These are phyloP conservation scores for Camellia oleifera DNA, from an alignment of 179 eudicot species.

Conservation along the genomic window DNA sequence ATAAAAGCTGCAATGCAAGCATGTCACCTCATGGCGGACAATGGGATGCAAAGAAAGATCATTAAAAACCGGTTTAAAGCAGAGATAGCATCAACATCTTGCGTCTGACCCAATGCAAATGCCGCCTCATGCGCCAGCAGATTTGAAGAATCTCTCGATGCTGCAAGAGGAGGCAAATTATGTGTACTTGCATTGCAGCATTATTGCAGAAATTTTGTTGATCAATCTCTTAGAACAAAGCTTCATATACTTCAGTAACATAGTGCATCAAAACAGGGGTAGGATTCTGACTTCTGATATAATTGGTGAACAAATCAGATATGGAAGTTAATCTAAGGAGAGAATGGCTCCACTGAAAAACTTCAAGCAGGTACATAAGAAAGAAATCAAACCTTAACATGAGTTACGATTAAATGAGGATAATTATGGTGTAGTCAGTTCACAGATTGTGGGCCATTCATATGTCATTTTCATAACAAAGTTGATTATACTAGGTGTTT, in stretches of 20 bases:
- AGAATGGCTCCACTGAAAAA: too few species aligned
- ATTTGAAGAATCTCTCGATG: conserved; percentile 81
- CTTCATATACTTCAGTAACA: neutral
- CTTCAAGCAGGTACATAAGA: too few species aligned
- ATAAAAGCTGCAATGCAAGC: neutral
- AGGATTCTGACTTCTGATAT: too few species aligned
- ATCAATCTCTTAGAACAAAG: neutral
- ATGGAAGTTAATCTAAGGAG: neutral
- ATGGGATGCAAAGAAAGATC: conserved; percentile 90
- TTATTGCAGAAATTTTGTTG: neutral
- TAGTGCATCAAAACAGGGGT: neutral
- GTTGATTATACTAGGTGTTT: too few species aligned
- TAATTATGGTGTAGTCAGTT: too few species aligned
- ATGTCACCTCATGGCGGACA: conserved; percentile 81
- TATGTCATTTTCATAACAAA: too few species aligned
- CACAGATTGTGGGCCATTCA: too few species aligned
- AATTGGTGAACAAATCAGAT: neutral
- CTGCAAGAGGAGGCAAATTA: conserved; percentile 28
- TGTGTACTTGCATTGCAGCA: conserved; percentile 7
- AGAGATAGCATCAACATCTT: conserved; percentile 85
- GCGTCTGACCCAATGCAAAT: conserved; percentile 96
- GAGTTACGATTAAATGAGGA: too few species aligned
- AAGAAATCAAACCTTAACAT: too few species aligned
- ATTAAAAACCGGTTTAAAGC: conserved; percentile 72
- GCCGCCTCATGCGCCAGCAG: conserved; percentile 96